Base-by-base conservation (phyloP, 257 asterid genomes). In the Salvia splendens region DNA sequence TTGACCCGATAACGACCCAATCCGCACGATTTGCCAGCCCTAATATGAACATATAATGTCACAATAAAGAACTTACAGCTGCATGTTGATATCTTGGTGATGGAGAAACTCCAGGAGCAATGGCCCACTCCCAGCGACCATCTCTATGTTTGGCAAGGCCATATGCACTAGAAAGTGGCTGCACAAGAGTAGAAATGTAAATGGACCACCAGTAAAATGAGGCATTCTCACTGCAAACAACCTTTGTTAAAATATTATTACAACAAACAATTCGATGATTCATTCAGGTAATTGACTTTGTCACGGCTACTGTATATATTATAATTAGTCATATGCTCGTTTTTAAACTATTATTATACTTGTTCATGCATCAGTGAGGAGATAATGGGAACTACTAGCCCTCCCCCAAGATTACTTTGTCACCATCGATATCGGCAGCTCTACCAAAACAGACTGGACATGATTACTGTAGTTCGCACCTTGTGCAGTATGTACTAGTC, bases 111-210 rank as follows among this genome's bases (percentile, higher is more conserved):
- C 99, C 99, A 65, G 99, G 99, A 69, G 99, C 99, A 78, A 95
- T 95, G 75, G 99, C 99, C 99, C 99, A 95, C 79, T 95, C 99
- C 99, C 99, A 95, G 47, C 99, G 96, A 75, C 99, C 99, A 87
- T 95, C 99, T 80, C 96, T 91, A 78, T 95, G 98, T 80, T 95
- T 95, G 38, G 99, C 99, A 36, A 95, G 98, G 33, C 99, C 99
- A 78, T 89, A 95, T 61, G 99, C 99, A 80, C 99, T 87, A 68
- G 96, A 91, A 42, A 91, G 80, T 12, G 99, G 97, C 99, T 94
- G 86, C 82, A 81, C 40, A 63, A 49, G 9, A 75, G 73, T 55
- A 20, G 57, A 50, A 61, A 58, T 11, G 24, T n/a, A 67, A 63
- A 56, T 17, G 47, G 4, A 73, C 12, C 73, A 55, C 16, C 46